A percentile compares a stretch with the other conserved stretches of the same genome.
These are phyloP conservation scores for Fusarium clavum DNA, from an alignment of 2,329 filamentous ascomycete species.

Conservation along the genomic window DNA sequence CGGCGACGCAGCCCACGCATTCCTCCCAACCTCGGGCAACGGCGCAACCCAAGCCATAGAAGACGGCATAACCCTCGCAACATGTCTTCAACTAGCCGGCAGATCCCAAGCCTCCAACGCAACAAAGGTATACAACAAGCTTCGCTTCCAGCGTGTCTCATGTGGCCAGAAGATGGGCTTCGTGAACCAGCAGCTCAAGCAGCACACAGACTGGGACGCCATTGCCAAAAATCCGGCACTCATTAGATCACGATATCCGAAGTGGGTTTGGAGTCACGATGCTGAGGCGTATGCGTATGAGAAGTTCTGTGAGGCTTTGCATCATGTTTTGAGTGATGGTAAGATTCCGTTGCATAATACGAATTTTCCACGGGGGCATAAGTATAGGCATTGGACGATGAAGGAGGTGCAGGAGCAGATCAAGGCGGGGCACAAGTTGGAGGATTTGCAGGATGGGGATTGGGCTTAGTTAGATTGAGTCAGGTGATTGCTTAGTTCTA, in stretches of 20 bases:
- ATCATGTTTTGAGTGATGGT: conserved; percentile 26
- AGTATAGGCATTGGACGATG: conserved; percentile 35
- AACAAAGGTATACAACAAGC: conserved; percentile 19
- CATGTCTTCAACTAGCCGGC: conserved; percentile 13
- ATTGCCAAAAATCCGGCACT: conserved; percentile 31
- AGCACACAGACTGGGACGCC: conserved; percentile 31
- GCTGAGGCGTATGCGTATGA: conserved; percentile 33
- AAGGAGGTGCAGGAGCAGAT: conserved; percentile 34
- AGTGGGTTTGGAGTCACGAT: conserved; percentile 35
- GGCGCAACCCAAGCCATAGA: conserved; percentile 31
- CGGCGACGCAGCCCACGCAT: conserved; percentile 30
- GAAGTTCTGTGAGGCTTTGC: conserved; percentile 31
- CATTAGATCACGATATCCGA: conserved; percentile 24
- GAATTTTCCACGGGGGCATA: conserved; percentile 29
- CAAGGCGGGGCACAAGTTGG: conserved; percentile 23
- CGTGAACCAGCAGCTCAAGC: conserved; percentile 34
- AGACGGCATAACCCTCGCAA: conserved; percentile 31
- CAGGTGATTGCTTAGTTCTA: neutral
- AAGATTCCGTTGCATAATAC: conserved; percentile 27
- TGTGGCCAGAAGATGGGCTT: conserved; percentile 32
- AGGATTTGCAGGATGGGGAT: conserved; percentile 34
- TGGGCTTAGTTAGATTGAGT: conserved; percentile 15
- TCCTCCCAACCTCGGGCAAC: conserved; percentile 28
- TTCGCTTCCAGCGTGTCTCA: conserved; percentile 17
- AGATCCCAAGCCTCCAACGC: conserved; percentile 27